A percentile compares a stretch with the other conserved stretches of the same genome.
Evolutionary conservation across 2,329 filamentous ascomycete species (phyloP).

Genomic region (Neoascochyta sp.): DNA sequence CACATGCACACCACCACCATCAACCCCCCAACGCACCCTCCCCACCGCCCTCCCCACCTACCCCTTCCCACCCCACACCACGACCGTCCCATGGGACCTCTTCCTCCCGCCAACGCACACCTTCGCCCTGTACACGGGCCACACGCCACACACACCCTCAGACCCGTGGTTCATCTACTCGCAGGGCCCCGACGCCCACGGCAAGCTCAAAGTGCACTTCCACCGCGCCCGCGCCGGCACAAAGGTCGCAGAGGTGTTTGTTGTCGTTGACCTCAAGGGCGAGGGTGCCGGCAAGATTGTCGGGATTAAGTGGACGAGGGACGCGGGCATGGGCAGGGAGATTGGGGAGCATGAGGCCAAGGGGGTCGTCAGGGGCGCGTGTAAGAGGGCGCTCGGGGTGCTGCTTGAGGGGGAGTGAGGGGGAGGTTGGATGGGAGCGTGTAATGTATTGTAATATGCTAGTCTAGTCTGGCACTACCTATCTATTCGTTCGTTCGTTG

Average conservation of each 20-base stretch:
- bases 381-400: slow-evolving; percentile 23
- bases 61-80: slow-evolving; percentile 5
- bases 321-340: slow-evolving; percentile 21
- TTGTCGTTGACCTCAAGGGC: slow-evolving; percentile 34
- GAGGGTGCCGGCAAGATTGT: slow-evolving; percentile 35
- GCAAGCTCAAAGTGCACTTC: slow-evolving; percentile 37
- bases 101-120: slow-evolving; percentile 31
- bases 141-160: slow-evolving; percentile 18
- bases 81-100: slow-evolving; percentile 29
- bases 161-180: slow-evolving; percentile 37
- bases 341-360: slow-evolving; percentile 30
- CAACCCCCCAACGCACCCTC: slow-evolving; percentile 9
- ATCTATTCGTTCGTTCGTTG: too few species aligned
- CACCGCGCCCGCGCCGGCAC: slow-evolving; percentile 30
- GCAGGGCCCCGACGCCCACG: slow-evolving; percentile 29
- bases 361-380: slow-evolving; percentile 23
- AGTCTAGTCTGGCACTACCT: too few species aligned
- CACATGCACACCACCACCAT: too few species aligned
- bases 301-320: slow-evolving; percentile 34
- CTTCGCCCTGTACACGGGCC: slow-evolving; percentile 28
- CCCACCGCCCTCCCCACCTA: slow-evolving; percentile 15
- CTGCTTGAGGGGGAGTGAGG: slow-evolving; percentile 57
- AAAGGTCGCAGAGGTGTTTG: slow-evolving; percentile 35
- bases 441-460: too few species aligned
- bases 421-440: too few species aligned